Base-by-base conservation (phyloP, 1,139 yeast species). In the Geotrichum klebahnii region DNA sequence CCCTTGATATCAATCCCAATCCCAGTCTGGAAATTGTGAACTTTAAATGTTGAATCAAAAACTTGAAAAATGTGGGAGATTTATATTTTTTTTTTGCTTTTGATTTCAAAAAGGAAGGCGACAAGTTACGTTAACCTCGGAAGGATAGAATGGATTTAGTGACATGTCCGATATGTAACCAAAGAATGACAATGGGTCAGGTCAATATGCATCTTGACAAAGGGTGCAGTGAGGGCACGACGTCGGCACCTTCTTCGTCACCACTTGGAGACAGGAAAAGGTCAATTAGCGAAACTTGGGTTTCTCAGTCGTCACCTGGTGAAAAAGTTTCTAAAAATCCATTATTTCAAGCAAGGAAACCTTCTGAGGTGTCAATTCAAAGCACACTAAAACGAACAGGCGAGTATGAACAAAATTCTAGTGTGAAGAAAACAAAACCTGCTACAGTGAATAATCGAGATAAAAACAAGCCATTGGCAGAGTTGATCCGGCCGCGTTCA, bases 401-500 rank as follows among this genome's bases (percentile, higher is more conserved):
- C n/a, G n/a, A n/a, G 29, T 6, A 3, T 23, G 14, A 12, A 17
- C 26, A 34, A n/a, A 33, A 17, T 31, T 8, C 36, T n/a, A 28
- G 35, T 9, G 24, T 41, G 6, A 28, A 41, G 29, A 46, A 39
- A 45, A 39, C 34, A 39, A 43, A 52, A 47, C 16, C 34, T 26
- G 29, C 45, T 35, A 17, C 50, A 37, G 2, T 29, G 12, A 5
- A 32, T 35, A 36, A 48, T 44, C n/a, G 39, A 46, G 38, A 36
- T 41, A 33, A 40, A 36, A 31, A 36, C 22, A 43, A 55, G 17
- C 98, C 98, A 0, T 68, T 92, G 17, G 94, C 97, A 3, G 97
- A 92, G 62, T 75, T 87, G 51, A 75, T 89, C 23, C 74, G 97
- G 16, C 99, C 99, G 0, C 73, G 72, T 37, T 70, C 77, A 0